phyloP scores from a whole-genome alignment of 495 filamentous ascomycete genomes.

The Tuber calosporum region DNA sequence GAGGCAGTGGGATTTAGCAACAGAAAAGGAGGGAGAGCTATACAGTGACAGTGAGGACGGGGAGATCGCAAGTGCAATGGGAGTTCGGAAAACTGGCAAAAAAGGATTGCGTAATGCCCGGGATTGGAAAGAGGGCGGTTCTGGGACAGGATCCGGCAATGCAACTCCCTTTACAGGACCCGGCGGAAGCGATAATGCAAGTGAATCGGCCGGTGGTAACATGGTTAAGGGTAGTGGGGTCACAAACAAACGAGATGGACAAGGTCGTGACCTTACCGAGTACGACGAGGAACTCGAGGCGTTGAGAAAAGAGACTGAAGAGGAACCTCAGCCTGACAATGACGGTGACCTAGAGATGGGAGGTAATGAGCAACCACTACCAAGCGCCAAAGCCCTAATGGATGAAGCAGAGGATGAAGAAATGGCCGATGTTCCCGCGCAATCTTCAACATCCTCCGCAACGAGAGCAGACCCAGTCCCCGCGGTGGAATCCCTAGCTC shows the following conservation, averaged over 20 bases:
- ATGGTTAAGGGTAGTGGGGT: conserved; percentile 49
- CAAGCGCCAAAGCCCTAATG: conserved; percentile 43
- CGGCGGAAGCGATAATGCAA: conserved; percentile 48
- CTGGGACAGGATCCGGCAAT: conserved; percentile 65
- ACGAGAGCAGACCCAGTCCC: neutral
- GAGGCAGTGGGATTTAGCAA: conserved; percentile 71
- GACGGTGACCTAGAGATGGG: conserved; percentile 58
- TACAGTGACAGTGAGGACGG: conserved; percentile 85
- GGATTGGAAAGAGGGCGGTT: conserved; percentile 37
- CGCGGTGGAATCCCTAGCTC: neutral
- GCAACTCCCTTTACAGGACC: conserved; percentile 47
- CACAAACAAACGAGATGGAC: conserved; percentile 12
- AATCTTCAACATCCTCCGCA: conserved; percentile 5
- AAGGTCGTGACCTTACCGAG: conserved; percentile 44
- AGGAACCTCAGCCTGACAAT: conserved; percentile 44
- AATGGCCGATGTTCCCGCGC: conserved; percentile 29
- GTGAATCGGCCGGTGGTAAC: conserved; percentile 57
- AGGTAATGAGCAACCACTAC: conserved; percentile 45
- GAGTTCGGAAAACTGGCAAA: conserved; percentile 57
- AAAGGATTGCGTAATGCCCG: conserved; percentile 50
- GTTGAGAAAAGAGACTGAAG: conserved; percentile 48
- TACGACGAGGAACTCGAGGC: conserved; percentile 48
- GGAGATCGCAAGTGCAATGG: conserved; percentile 66
- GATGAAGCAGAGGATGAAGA: conserved; percentile 45
- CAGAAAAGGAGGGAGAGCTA: conserved; percentile 64